Base-by-base conservation (phyloP, 192 early-diverging fungal species). In the Mortierella hygrophila region DNA sequence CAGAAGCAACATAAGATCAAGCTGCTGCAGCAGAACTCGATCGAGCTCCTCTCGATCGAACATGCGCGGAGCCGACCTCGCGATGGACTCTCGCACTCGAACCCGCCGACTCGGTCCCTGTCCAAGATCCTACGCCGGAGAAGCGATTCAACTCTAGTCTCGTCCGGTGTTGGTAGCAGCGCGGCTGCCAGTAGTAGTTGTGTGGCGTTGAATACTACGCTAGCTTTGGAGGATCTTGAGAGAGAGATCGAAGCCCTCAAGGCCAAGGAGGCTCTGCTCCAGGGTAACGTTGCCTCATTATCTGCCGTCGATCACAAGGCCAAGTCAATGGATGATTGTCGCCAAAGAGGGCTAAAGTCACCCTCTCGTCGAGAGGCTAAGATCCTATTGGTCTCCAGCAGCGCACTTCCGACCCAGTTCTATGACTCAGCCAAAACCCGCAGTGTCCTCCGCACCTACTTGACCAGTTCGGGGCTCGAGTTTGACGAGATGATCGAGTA, bases 401-500 rank as follows among this genome's bases (percentile, higher is more conserved):
- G 23, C 41, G 72, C 84, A 0, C 74, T 79, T 3, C 84, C 84
- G 4, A 86, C 84, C 37, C 84, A 86, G 72, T 86, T 81, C 42
- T 86, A 86, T 37, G 71, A 81, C 29, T 40, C 84, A 8, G 29
- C 20, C 5, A 75, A 86, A 15, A 81, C 76, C 1, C 42, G 84
- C 6, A 46, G 65, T 35, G 84, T 75, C 38, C 76, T 86, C 1
- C 78, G 76, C 29, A 52, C 40, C 15, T 81, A 77, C 38, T 11
- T 81, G 68, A 38, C 55, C 2, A 63, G 35, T 23, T 20, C 32
- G 4, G 74, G 70, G 9, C 38, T 32, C 1, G 40, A 74, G 38
- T 89, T 88, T 70, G 89, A 89, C 2, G 82, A 89, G 46, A 82
- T 89, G 85, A 68, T 89, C 26, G 70, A 84, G 46, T 72, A 76